These are phyloP conservation scores for Phialophora macrospora DNA, from an alignment of 2,329 filamentous ascomycete species.

Conservation along the genomic window DNA sequence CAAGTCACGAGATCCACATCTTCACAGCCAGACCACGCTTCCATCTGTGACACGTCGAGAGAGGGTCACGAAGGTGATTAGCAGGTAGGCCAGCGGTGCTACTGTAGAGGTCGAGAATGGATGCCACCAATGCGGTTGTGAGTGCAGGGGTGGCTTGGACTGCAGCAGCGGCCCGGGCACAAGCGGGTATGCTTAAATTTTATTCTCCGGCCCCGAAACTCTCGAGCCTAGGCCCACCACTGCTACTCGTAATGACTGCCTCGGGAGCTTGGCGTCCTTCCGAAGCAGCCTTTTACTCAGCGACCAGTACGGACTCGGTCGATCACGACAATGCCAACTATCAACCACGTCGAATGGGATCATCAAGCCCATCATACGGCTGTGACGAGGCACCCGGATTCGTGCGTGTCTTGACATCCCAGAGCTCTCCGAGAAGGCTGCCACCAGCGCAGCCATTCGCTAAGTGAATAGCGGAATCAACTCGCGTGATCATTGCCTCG, in stretches of 20 bases:
- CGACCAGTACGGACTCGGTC: no score
- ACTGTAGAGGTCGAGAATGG: neutral
- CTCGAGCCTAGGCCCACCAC: neutral
- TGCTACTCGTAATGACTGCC: no score
- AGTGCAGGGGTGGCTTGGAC: neutral
- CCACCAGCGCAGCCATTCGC: no score
- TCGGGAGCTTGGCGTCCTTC: no score
- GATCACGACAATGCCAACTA: no score
- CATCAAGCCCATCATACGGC: no score
- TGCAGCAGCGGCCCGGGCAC: neutral
- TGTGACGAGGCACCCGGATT: no score
- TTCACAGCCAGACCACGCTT: neutral
- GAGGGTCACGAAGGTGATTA: neutral
- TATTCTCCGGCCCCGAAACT: neutral
- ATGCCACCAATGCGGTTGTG: neutral
- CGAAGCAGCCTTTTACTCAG: no score
- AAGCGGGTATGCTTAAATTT: neutral
- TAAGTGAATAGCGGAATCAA: neutral
- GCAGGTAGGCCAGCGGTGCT: neutral
- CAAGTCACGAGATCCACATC: conserved; percentile 6
- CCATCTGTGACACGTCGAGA: conserved; percentile 1
- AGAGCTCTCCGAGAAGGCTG: no score
- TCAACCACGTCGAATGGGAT: no score
- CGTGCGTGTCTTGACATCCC: no score
- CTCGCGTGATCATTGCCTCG: neutral